Conservation (phyloP, 768 basidiomycete species). For the Mycena leptocephala region DNA sequence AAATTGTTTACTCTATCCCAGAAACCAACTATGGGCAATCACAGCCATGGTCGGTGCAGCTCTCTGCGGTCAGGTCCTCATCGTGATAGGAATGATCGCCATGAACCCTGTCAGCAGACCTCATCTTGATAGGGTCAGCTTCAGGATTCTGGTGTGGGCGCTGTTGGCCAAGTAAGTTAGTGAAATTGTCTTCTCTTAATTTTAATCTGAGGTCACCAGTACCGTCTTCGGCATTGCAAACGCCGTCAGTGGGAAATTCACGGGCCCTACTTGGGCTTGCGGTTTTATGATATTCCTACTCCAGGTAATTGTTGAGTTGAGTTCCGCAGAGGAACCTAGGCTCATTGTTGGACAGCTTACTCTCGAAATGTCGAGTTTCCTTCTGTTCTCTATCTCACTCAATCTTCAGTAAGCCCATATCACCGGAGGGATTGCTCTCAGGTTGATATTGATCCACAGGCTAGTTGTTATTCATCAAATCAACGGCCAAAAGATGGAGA, state of each 20-base stretch:
- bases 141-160: slow-evolving; percentile 35
- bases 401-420: slow-evolving; percentile 38
- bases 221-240: slow-evolving; percentile 36
- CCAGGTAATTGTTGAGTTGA: neutral
- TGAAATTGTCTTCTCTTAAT: neutral
- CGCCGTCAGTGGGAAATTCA: slow-evolving; percentile 36
- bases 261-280: slow-evolving; percentile 24
- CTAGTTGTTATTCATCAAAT: slow-evolving; percentile 38
- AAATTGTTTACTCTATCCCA: neutral
- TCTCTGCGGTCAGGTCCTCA: slow-evolving; percentile 35
- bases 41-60: slow-evolving; percentile 29
- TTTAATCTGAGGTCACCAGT: slow-evolving; percentile 10
- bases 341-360: slow-evolving; percentile 10
- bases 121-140: slow-evolving; percentile 40
- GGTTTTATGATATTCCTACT: slow-evolving; percentile 39
- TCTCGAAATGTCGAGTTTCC: too few species aligned
- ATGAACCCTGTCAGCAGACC: slow-evolving; percentile 20
- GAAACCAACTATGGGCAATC: slow-evolving; percentile 8
- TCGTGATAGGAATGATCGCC: slow-evolving; percentile 28
- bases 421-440: neutral
- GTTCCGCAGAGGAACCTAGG: neutral
- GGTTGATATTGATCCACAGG: slow-evolving; percentile 15
- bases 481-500: too few species aligned
- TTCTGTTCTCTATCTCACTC: slow-evolving; percentile 36
- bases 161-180: slow-evolving; percentile 38